Base-by-base conservation (phyloP, 164 flowering plant genomes). In the Chloranthus sessilifolius region DNA sequence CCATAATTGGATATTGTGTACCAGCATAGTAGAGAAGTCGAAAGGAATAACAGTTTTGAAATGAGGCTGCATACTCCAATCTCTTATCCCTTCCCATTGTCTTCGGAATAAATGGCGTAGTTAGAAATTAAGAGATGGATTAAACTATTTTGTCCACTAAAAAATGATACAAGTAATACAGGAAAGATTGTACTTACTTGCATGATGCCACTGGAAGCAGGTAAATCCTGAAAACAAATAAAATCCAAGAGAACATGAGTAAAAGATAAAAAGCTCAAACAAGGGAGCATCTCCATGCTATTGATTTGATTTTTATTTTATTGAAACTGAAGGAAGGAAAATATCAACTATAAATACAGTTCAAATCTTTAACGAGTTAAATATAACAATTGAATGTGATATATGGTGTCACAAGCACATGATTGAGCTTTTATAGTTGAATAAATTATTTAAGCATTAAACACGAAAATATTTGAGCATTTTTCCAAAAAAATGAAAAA, bases 81-180 rank as follows among this genome's bases (percentile, higher is more conserved):
- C 98, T 91, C 75, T 85, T 74, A 20, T 87, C 98, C 15, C 98
- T 85, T 26, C 96, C 98, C 92, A 87, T 91, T 31, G 95, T 80
- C 98, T 91, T 29, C 12, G 43, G 56, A 25, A 48, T 28, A 53
- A 68, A 59, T 21, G 8, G 2, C 12, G 44, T 5, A 31, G 41
- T 66, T 27, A 61, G 31, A 31, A 57, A 67, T 11, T 52, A n/a
- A n/a, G n/a, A n/a, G n/a, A n/a, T n/a, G n/a, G n/a, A n/a, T n/a
- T 14, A 29, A 31, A 20, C 10, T 27, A 33, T 27, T 17, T 31
- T 37, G 10, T 5, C 16, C 15, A 17, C 3, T 39, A 31, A 35
- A 11, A 43, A 17, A 33, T 2, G 9, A 55, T 45, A 30, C 7
- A 26, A 43, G 9, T 3, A 34, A 25, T 53, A 46, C 14, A 42